Conservation (phyloP, 768 basidiomycete species). For the Coprinopsis marcescibilis region DNA sequence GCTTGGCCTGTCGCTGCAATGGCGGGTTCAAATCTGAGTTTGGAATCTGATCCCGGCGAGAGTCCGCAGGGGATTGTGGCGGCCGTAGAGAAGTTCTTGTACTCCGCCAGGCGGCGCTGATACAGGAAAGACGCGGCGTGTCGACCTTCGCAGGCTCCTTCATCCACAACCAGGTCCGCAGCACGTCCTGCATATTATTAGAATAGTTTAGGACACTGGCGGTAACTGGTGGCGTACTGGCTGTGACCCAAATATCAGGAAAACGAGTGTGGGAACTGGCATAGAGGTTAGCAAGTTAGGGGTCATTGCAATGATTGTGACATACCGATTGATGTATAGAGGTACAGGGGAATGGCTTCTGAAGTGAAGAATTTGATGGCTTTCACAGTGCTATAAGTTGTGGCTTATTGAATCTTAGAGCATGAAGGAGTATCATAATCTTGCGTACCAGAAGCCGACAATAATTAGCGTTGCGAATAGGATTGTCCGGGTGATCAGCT, state of each 20-base stretch:
- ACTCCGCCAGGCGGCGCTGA: background rate
- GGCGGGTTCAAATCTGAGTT: too few species aligned
- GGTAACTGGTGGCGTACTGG: background rate
- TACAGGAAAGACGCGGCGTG: background rate
- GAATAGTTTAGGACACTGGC: background rate
- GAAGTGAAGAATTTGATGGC: too few species aligned
- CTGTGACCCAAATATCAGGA: background rate
- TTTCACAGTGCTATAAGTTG: too few species aligned
- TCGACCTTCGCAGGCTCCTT: background rate
- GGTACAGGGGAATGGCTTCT: too few species aligned
- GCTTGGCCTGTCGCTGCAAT: background rate
- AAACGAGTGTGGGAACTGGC: background rate
- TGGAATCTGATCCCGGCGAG: background rate
- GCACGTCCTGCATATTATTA: background rate
- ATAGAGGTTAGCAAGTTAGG: background rate
- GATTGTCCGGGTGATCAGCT: too few species aligned
- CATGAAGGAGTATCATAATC: too few species aligned
- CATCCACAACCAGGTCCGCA: background rate
- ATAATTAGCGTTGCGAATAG: too few species aligned
- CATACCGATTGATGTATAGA: background rate
- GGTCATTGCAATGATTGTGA: background rate
- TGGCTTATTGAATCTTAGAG: too few species aligned
- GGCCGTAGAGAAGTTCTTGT: background rate
- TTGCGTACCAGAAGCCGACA: too few species aligned
- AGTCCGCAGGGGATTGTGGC: background rate